Evolutionary conservation across 768 basidiomycete genomes (phyloP).

Genomic region (Suillus weaverae): DNA sequence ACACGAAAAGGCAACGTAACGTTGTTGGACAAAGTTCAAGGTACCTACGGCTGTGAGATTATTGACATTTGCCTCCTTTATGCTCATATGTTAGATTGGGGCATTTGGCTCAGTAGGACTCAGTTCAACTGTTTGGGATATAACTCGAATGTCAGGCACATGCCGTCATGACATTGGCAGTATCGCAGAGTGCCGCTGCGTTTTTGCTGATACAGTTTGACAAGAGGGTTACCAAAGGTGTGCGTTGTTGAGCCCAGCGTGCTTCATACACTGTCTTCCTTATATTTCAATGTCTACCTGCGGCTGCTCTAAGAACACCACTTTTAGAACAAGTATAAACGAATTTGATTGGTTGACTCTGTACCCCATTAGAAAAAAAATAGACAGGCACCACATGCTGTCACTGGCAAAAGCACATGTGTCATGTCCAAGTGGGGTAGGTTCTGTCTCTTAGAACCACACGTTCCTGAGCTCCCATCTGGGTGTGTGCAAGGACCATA

Average conservation of each 20-base stretch:
- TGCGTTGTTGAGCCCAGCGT: background rate
- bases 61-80: background rate
- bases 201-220: background rate
- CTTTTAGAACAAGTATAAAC: background rate
- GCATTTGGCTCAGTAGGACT: no score
- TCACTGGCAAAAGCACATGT: slow-evolving; percentile 15
- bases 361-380: background rate
- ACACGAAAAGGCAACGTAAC: background rate
- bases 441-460: background rate
- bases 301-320: background rate
- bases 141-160: background rate
- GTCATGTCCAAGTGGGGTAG: slow-evolving; percentile 12
- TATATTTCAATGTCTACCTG: background rate
- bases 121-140: background rate
- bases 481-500: background rate
- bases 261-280: background rate
- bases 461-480: background rate
- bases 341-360: background rate
- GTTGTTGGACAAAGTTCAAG: background rate
- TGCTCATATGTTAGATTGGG: background rate
- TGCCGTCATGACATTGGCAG: background rate
- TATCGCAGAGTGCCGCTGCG: no score
- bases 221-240: background rate
- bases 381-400: background rate
- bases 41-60: background rate